Evolutionary conservation across 768 basidiomycete genomes (phyloP).

Genomic region (Psilocybe cyanescens): DNA sequence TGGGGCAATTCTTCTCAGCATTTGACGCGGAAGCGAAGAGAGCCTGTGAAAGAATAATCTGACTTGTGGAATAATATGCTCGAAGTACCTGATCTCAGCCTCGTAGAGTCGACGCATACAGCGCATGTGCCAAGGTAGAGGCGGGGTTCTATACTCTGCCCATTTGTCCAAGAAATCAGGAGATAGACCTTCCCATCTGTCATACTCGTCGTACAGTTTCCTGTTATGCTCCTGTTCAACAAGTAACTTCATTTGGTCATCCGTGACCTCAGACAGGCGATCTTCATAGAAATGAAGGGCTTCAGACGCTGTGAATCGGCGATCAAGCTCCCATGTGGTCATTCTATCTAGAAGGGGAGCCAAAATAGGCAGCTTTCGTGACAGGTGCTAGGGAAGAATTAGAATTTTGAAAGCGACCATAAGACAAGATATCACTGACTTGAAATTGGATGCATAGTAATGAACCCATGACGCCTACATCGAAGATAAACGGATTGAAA

Average conservation of each 20-base stretch:
- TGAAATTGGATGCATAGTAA: constrained; percentile 7
- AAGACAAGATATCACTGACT: background rate
- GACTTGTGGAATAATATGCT: background rate
- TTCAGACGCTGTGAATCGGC: constrained; percentile 11
- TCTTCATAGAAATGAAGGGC: constrained; percentile 25
- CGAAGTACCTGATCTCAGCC: background rate
- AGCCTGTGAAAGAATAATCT: background rate
- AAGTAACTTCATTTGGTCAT: background rate
- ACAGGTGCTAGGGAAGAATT: constrained; percentile 18
- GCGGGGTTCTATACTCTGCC: constrained; percentile 18
- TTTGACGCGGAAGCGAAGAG: background rate
- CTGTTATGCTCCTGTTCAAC: background rate
- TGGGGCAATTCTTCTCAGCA: background rate
- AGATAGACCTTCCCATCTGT: constrained; percentile 24
- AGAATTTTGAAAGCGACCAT: no score
- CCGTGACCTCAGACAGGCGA: background rate
- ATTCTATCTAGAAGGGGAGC: constrained; percentile 32
- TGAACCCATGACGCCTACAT: constrained; percentile 24
- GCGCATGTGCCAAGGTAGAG: constrained; percentile 1
- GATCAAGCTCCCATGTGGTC: constrained; percentile 24
- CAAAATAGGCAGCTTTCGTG: constrained; percentile 23
- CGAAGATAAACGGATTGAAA: constrained; percentile 8
- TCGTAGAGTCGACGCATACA: constrained; percentile 6
- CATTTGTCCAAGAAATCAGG: constrained; percentile 18
- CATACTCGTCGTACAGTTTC: constrained; percentile 6